A percentile compares a stretch with the other conserved stretches of the same genome.
Conservation (phyloP, 2,329 filamentous ascomycete genomes). For the Thielaviopsis cerberus region DNA sequence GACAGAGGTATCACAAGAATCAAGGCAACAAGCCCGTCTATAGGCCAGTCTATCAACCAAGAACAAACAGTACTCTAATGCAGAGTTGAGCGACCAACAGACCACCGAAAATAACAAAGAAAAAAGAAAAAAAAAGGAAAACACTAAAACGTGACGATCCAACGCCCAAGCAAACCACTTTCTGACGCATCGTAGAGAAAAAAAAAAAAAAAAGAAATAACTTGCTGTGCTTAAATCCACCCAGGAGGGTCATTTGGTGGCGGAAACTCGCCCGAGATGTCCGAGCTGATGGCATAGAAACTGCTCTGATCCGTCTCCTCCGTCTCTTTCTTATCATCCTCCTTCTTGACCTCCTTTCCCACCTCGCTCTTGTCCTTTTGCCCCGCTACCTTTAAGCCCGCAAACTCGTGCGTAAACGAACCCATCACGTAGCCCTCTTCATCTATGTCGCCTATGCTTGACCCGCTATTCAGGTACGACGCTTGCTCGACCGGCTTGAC, state of each 20-base stretch:
- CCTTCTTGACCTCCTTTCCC: not conserved
- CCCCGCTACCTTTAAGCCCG: not conserved
- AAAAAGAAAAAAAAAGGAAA: not conserved
- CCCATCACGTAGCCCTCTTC: not conserved
- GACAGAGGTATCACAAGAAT: too few relatives aligned
- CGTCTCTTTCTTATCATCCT: not conserved
- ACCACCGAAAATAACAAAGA: too few relatives aligned
- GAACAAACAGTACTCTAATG: too few relatives aligned
- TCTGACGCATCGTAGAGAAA: not conserved
- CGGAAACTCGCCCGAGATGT: not conserved
- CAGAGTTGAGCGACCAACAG: too few relatives aligned
- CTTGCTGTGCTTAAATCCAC: not conserved
- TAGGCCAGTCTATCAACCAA: too few relatives aligned
- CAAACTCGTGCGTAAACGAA: not conserved
- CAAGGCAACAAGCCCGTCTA: too few relatives aligned
- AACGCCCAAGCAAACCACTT: too few relatives aligned
- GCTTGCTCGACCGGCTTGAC: not conserved
- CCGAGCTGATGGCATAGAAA: not conserved
- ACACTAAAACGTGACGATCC: too few relatives aligned
- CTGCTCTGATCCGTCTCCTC: not conserved
- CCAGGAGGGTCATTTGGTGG: not conserved
- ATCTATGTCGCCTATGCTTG: not conserved
- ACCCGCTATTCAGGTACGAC: not conserved
- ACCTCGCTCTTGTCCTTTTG: not conserved
- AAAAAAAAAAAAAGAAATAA: not conserved